Conservation (phyloP, 345 rosid species). For the Camelina hispida region DNA sequence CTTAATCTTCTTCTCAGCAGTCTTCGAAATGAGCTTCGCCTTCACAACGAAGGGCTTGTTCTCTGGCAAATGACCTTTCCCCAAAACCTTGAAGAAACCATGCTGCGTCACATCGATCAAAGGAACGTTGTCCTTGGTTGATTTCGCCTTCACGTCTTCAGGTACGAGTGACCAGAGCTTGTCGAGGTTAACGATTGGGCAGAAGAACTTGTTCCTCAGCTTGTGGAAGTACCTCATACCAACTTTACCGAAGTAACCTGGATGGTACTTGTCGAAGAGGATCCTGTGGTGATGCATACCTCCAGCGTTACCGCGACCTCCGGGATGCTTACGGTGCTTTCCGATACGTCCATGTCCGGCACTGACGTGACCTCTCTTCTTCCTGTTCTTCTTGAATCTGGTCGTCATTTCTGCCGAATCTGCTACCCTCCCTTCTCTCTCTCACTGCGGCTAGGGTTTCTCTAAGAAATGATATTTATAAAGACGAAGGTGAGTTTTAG, state of each 20-base stretch:
- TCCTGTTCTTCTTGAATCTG: conserved; percentile 81
- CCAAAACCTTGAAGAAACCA: conserved; percentile 84
- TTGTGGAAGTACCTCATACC: conserved; percentile 92
- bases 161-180: conserved; percentile 84
- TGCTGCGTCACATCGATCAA: conserved; percentile 75
- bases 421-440: not conserved
- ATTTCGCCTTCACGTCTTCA: conserved; percentile 61
- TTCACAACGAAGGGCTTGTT: conserved; percentile 74
- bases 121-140: conserved; percentile 66
- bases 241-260: conserved; percentile 87
- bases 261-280: conserved; percentile 93
- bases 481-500: not conserved
- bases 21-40: conserved; percentile 78
- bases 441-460: conserved; percentile 39
- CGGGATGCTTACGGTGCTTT: conserved; percentile 85
- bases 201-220: conserved; percentile 76
- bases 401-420: conserved; percentile 36
- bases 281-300: conserved; percentile 94
- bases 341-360: conserved; percentile 90
- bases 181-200: conserved; percentile 85
- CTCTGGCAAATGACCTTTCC: conserved; percentile 75
- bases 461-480: conserved; percentile 11
- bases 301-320: conserved; percentile 92
- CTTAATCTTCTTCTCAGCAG: conserved; percentile 83
- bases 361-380: conserved; percentile 92